phyloP scores from a whole-genome alignment of 768 basidiomycete genomes.

The Russula sp. region DNA sequence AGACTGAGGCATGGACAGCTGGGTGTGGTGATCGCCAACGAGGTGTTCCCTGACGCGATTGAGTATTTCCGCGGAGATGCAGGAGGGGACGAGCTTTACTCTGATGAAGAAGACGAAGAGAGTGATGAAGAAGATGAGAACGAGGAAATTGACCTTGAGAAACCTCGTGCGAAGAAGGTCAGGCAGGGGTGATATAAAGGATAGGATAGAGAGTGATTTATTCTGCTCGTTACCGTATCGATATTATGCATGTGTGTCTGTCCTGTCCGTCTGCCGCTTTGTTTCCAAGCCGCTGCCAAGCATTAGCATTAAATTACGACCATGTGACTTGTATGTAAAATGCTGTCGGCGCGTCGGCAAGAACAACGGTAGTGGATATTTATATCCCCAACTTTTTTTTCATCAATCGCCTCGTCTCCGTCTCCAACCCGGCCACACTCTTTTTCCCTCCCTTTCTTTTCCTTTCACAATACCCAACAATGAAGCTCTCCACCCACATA shows the following conservation, averaged over 20 bases:
- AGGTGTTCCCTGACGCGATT: constrained; percentile 74
- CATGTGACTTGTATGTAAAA: neutral
- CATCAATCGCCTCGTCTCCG: neutral
- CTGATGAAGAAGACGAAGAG: constrained; percentile 58
- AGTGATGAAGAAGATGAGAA: constrained; percentile 71
- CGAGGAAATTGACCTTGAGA: constrained; percentile 80
- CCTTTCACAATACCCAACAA: constrained; percentile 14
- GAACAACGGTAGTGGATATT: neutral
- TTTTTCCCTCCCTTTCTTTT: constrained; percentile 12
- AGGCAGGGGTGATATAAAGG: constrained; percentile 42
- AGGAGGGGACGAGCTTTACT: constrained; percentile 52
- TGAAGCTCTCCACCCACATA: constrained; percentile 29
- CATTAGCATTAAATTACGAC: neutral
- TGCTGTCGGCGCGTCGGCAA: neutral
- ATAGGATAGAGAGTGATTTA: neutral
- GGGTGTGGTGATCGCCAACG: constrained; percentile 63
- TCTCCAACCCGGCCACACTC: neutral
- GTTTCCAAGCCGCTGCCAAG: neutral
- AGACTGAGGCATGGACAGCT: constrained; percentile 39
- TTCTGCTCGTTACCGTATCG: neutral
- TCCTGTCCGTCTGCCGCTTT: too few species aligned
- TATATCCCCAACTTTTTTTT: neutral
- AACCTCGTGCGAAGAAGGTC: constrained; percentile 68
- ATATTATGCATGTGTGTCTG: too few species aligned
- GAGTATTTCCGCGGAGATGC: constrained; percentile 72